Percentiles rank a stretch among this genome's conserved stretches.
phyloP scores from a whole-genome alignment of 2,329 filamentous ascomycete genomes.

The Byssochlamys sp. region DNA sequence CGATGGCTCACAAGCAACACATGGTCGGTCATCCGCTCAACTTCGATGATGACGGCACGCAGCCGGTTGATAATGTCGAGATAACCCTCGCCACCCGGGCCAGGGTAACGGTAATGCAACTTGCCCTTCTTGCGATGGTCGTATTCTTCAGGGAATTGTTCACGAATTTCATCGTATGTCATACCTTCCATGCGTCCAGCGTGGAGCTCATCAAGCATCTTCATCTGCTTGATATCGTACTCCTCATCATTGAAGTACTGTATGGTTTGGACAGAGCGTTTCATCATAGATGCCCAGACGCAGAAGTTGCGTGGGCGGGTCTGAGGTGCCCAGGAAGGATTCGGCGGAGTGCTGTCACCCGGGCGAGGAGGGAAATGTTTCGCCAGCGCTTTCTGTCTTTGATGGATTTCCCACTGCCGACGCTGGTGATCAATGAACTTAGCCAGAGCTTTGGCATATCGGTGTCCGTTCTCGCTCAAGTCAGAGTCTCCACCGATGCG shows the following conservation, averaged over 20 bases:
- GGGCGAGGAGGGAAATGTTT: conserved; percentile 80
- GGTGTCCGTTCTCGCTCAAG: conserved; percentile 67
- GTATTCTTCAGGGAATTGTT: conserved; percentile 72
- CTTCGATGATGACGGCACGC: conserved; percentile 88
- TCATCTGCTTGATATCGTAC: conserved; percentile 93
- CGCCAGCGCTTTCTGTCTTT: conserved; percentile 65
- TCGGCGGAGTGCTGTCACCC: conserved; percentile 87
- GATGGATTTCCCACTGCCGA: conserved; percentile 70
- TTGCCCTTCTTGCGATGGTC: conserved; percentile 72
- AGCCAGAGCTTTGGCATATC: conserved; percentile 70
- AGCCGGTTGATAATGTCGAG: conserved; percentile 93
- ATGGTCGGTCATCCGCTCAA: conserved; percentile 94
- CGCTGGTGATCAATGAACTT: conserved; percentile 75
- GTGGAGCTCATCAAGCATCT: conserved; percentile 94
- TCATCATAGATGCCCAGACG: conserved; percentile 96
- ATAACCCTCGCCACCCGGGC: conserved; percentile 90
- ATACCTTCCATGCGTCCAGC: conserved; percentile 87
- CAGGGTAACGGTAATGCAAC: conserved; percentile 90
- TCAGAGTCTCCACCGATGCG: conserved; percentile 87
- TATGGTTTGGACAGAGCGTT: conserved; percentile 76
- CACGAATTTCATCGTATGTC: conserved; percentile 82
- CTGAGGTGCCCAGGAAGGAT: conserved; percentile 59
- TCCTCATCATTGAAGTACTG: conserved; percentile 91
- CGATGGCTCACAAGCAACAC: conserved; percentile 86
- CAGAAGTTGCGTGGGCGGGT: conserved; percentile 78